Conservation (phyloP, 257 asterid species). For the Anisodus acutangulus region DNA sequence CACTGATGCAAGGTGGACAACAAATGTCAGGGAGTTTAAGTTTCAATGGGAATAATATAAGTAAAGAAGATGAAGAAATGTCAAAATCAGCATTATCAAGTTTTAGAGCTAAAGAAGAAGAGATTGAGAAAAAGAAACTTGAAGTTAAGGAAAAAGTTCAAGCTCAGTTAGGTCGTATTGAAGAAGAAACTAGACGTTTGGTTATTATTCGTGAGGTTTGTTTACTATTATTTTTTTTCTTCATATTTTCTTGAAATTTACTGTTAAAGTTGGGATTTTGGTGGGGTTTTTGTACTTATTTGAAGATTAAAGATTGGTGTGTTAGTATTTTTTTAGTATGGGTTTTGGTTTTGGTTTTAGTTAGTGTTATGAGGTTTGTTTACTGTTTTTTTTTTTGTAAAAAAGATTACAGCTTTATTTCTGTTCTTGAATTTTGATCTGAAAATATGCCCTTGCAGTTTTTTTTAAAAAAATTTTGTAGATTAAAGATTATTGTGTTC, state of each 20-base stretch:
- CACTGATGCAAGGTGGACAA: constrained; percentile 34
- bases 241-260: not conserved
- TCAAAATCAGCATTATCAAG: constrained; percentile 68
- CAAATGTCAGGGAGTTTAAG: constrained; percentile 30
- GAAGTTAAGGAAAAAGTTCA: constrained; percentile 70
- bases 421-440: too few species aligned
- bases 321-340: not conserved
- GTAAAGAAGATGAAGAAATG: constrained; percentile 65
- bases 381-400: too few species aligned
- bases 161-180: constrained; percentile 81
- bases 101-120: constrained; percentile 82
- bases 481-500: not conserved
- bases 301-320: not conserved
- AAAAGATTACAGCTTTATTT: too few species aligned
- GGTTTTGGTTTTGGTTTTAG: too few species aligned
- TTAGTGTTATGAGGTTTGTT: too few species aligned
- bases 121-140: constrained; percentile 71
- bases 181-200: constrained; percentile 74
- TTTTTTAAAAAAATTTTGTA: not conserved
- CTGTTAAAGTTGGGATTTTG: not conserved
- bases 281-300: not conserved
- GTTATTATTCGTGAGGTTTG: constrained; percentile 81
- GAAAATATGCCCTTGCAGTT: too few species aligned
- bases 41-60: constrained; percentile 25
- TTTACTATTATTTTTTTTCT: not conserved